Percentiles rank a stretch among this genome's conserved stretches.
Conservation (phyloP, 2,329 filamentous ascomycete species). For the Macrophomina pseudophaseolina region DNA sequence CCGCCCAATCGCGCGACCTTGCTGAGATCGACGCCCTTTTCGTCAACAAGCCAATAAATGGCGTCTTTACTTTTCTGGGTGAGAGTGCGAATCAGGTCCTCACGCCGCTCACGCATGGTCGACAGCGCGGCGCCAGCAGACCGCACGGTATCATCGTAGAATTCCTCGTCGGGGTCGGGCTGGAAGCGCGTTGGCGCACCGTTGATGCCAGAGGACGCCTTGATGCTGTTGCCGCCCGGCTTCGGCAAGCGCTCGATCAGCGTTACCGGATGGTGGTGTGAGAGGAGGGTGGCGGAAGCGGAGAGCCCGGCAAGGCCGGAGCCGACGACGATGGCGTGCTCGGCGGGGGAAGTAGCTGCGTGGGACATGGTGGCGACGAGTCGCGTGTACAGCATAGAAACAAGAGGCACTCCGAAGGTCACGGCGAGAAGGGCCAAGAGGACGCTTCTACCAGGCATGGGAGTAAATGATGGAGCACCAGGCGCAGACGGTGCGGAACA, state of each 20-base stretch:
- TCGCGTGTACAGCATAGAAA: slow-evolving; percentile 18
- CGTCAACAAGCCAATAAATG: slow-evolving; percentile 62
- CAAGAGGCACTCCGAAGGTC: slow-evolving; percentile 10
- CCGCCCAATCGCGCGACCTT: slow-evolving; percentile 65
- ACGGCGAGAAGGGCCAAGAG: slow-evolving; percentile 9
- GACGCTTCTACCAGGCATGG: neutral
- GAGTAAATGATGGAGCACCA: too few species aligned
- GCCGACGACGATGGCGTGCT: slow-evolving; percentile 64
- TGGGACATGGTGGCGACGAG: neutral
- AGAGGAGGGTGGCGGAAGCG: slow-evolving; percentile 59
- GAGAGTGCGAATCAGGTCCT: slow-evolving; percentile 56
- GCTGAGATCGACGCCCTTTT: slow-evolving; percentile 63
- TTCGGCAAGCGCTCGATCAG: slow-evolving; percentile 65
- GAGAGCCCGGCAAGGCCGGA: slow-evolving; percentile 68
- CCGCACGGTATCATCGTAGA: slow-evolving; percentile 61
- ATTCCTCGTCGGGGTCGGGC: slow-evolving; percentile 48
- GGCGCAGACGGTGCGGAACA: too few species aligned
- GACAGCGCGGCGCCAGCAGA: slow-evolving; percentile 57
- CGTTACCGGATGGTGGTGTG: slow-evolving; percentile 57
- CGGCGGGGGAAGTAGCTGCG: neutral
- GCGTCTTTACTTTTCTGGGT: slow-evolving; percentile 56
- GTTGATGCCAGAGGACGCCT: slow-evolving; percentile 71
- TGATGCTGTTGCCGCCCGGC: slow-evolving; percentile 69
- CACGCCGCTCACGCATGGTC: slow-evolving; percentile 39
- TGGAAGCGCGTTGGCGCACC: slow-evolving; percentile 66